Base-by-base conservation (phyloP, 1,284 basidiomycete species). In the Microbotryum saponariae region DNA sequence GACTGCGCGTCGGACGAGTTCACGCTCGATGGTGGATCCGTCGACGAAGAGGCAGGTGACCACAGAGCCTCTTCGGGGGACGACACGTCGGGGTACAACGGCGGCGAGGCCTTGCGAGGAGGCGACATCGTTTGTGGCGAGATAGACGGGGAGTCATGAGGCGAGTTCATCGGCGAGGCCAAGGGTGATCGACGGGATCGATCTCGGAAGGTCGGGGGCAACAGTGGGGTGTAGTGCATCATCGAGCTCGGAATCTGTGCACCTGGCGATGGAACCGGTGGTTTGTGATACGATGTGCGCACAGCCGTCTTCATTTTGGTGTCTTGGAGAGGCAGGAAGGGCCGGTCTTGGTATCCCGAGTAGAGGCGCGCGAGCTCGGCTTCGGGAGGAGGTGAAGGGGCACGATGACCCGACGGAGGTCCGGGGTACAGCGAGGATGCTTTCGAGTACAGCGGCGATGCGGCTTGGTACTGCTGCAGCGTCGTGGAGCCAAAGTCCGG, bases 401-500 rank as follows among this genome's bases (percentile, higher is more conserved):
- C 55, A 51, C 42, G 66, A 58, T 46, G 37, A 59, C 60, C 42
- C 50, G 62, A 6, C 48, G 49, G 51, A 51, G 63, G 25, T 59
- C 49, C 58, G 51, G 62, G 51, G 49, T 51, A 61, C 46, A 53
- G 51, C 14, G 18, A 16, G 44, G 47, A 23, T 29, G 54, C 44
- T 46, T 54, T 58, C 25, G 54, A 58, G 58, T 67, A 62, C 27
- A 52, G 47, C 20, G 50, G 12, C 1, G 46, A 42, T 1, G 62
- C 21, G 2, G 59, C 46, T 20, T 52, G 56, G 14, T 55, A 59
- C 49, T 31, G 23, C 37, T 49, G 51, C 21, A 56, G 48, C 14
- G 58, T 59, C 10, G 63, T 54, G 23, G 63, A 62, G 49, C 67
- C 67, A 56, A 69, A 67, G 47, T 69, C 61, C 20, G 67, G 67